Conservation (phyloP, 1,284 basidiomycete genomes). For the Exobasidium rhododendri region DNA sequence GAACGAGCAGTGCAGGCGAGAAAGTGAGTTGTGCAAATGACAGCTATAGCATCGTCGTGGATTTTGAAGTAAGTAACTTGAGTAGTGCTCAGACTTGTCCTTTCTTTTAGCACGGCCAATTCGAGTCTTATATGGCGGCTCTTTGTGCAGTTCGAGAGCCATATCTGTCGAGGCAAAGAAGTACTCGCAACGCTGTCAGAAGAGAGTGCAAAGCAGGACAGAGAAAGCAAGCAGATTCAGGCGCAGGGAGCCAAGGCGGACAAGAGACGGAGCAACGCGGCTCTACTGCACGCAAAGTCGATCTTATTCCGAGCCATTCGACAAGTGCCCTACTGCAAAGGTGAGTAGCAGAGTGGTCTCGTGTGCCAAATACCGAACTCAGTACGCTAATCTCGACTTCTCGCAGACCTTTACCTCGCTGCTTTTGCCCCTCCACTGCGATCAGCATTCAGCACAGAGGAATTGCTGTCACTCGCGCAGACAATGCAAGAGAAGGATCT, state of each 20-base stretch:
- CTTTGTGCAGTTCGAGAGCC: neutral
- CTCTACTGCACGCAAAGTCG: neutral
- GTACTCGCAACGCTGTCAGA: neutral
- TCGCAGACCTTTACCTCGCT: neutral
- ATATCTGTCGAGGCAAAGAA: neutral
- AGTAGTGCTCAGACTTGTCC: too few species aligned
- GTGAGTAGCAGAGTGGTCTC: too few species aligned
- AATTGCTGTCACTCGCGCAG: neutral
- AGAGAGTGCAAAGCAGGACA: neutral
- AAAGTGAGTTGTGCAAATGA: too few species aligned
- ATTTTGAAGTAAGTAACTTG: too few species aligned
- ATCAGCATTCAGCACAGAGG: neutral
- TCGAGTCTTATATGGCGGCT: conserved; percentile 1
- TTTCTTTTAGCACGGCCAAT: neutral
- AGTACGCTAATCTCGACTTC: too few species aligned
- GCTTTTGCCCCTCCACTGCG: conserved; percentile 2
- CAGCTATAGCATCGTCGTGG: too few species aligned
- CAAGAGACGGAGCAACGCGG: neutral
- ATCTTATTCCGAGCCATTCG: neutral
- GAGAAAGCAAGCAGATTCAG: neutral
- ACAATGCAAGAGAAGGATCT: neutral
- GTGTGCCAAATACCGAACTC: too few species aligned
- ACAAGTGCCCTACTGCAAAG: neutral
- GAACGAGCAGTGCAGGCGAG: neutral
- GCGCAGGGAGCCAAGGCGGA: neutral